Base-by-base conservation (phyloP, 2,329 filamentous ascomycete genomes). In the Venturia aucupariae region DNA sequence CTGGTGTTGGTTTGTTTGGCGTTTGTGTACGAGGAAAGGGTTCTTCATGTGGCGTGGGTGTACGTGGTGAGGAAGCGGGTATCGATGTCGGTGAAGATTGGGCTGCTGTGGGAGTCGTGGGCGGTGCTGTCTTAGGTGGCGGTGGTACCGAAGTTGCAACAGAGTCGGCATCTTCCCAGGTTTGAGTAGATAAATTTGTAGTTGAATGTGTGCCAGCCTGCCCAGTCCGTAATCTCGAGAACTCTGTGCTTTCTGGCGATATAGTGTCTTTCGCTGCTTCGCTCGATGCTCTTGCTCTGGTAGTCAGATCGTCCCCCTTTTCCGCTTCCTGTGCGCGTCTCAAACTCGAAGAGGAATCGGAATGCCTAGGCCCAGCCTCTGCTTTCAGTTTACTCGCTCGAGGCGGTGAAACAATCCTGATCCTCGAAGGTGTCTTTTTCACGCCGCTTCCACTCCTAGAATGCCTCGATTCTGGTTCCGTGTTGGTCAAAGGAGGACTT, bases 401-500 rank as follows among this genome's bases (percentile, higher is more conserved):
- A 38, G 62, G 62, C 30, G 62, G 62, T 44, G 62, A 63, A 15
- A 57, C 48, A 24, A 63, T 63, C 44, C 57, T 17, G 57, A 48
- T 41, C 48, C 54, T 46, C 32, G 42, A 32, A 19, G 61, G 32
- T 55, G 60, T 46, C 63, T 57, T 41, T 42, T 63, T 51, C 57
- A 78, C 77, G 70, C 76, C 79, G 68, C 75, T 76, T 11, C 73
- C 74, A 66, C 78, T 81, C 42, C 75, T 75, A 48, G 77, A 75
- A 68, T 79, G 74, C 65, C 75, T 71, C 42, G 79, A 68, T 51
- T 81, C 78, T 22, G 75, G 75, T n/a, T 76, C 73, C n/a, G 74
- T 72, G 4, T 70, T 71, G 10, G 78, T 80, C 62, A 80, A 73
- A 24, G 79, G 79, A 48, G 79, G 79, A 65, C 79, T 81, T 27